These are phyloP conservation scores for Acanthamoeba triangularis DNA, from an alignment of 208 protist genomes.

Conservation along the genomic window DNA sequence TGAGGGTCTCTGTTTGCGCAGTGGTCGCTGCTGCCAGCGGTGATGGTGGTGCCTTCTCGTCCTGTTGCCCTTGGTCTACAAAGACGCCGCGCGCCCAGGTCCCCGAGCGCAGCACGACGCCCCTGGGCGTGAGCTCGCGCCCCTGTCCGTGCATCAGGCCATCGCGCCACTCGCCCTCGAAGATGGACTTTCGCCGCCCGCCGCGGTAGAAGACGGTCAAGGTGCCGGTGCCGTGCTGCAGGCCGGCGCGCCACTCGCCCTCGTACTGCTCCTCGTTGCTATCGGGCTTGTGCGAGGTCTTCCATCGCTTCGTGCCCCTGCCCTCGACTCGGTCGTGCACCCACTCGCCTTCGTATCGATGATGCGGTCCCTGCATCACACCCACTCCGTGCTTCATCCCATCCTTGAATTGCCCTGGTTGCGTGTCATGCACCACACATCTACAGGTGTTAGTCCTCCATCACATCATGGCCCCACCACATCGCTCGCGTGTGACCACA, in stretches of 20 bases:
- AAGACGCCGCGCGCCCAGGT: neutral
- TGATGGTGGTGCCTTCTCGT: neutral
- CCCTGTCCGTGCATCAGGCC: neutral
- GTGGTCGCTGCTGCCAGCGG: too few species aligned
- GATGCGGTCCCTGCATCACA: neutral
- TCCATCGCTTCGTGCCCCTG: neutral
- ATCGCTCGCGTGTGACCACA: neutral
- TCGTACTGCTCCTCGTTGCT: slow-evolving; percentile 27
- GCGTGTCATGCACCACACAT: neutral
- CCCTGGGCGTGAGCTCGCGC: neutral
- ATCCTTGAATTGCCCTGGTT: slow-evolving; percentile 14
- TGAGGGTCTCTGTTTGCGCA: neutral
- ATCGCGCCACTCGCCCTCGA: neutral
- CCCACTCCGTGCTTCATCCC: slow-evolving; percentile 32
- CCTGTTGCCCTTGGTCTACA: neutral
- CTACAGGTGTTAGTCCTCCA: too few species aligned
- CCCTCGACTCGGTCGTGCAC: slow-evolving; percentile 10
- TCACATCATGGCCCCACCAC: neutral
- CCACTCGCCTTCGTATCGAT: slow-evolving; percentile 56
- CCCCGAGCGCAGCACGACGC: neutral
- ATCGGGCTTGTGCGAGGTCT: neutral
- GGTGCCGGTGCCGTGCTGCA: neutral
- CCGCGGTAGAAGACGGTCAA: neutral
- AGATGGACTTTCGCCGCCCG: neutral
- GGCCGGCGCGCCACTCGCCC: slow-evolving; percentile 38